phyloP scores from a whole-genome alignment of 139 green algal genomes.

The Tetraselmis chui region DNA sequence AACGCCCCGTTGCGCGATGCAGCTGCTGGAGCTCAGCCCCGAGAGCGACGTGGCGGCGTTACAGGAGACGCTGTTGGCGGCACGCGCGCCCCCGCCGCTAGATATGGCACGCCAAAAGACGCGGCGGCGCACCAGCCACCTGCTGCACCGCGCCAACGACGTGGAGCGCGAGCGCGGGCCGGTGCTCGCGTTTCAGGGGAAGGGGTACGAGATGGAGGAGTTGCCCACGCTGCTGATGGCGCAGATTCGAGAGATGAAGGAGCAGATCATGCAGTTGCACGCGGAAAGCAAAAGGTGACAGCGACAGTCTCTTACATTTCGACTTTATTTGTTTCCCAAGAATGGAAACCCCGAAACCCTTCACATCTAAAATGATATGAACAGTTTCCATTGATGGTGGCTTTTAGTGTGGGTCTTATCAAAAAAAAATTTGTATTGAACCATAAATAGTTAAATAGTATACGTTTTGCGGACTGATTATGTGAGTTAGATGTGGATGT shows the following conservation, averaged over 20 bases:
- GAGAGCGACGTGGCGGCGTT: not conserved
- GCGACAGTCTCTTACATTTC: too few species aligned
- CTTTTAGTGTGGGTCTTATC: too few species aligned
- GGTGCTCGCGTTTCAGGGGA: not conserved
- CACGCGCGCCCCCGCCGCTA: too few species aligned
- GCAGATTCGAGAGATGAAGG: not conserved
- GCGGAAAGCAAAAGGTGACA: not conserved
- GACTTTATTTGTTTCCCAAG: too few species aligned
- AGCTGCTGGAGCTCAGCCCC: not conserved
- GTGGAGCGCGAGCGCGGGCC: not conserved
- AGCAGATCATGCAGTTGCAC: not conserved
- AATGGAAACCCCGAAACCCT: too few species aligned
- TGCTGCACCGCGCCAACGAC: not conserved
- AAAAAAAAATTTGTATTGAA: too few species aligned
- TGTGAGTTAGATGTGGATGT: too few species aligned
- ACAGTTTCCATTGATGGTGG: too few species aligned
- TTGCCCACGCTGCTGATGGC: not conserved
- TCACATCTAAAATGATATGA: too few species aligned
- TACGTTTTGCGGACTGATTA: too few species aligned
- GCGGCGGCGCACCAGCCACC: not conserved
- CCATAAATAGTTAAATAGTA: too few species aligned
- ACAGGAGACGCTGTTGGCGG: not conserved
- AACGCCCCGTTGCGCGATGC: too few species aligned
- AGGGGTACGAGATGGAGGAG: not conserved
- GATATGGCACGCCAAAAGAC: not conserved